These are phyloP conservation scores for Neofusicoccum sp. DNA, from an alignment of 2,329 filamentous ascomycete species.

Conservation along the genomic window DNA sequence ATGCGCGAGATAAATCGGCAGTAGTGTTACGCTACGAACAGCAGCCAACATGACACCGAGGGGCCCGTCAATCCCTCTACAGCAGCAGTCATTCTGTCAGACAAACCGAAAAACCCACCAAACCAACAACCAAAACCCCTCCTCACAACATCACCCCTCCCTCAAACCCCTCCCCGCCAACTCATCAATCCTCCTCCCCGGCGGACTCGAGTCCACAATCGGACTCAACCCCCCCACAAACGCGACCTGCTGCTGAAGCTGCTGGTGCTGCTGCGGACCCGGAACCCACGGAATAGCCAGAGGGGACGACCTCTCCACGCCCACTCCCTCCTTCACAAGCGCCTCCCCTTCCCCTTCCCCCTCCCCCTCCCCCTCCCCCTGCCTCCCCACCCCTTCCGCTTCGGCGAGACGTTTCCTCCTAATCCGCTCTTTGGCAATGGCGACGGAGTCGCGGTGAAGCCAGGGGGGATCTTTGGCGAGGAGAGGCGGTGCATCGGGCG, in stretches of 20 bases:
- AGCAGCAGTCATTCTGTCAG: not conserved
- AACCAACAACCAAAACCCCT: not conserved
- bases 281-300: constrained; percentile 1
- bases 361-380: not conserved
- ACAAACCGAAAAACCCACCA: not conserved
- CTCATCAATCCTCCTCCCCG: not conserved
- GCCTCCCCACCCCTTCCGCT: not conserved
- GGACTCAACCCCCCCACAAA: constrained; percentile 15
- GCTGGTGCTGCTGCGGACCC: too few species aligned
- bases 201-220: constrained; percentile 8
- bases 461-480: not conserved
- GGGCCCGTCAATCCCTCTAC: not conserved
- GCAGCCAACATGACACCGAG: too few species aligned
- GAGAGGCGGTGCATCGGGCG: not conserved
- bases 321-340: too few species aligned
- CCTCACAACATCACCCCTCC: not conserved
- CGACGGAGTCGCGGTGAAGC: constrained; percentile 14
- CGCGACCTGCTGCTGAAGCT: constrained; percentile 3
- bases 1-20: too few species aligned
- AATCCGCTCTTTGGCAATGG: constrained; percentile 9
- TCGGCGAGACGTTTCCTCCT: constrained; percentile 5
- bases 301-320: not conserved
- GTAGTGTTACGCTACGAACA: too few species aligned
- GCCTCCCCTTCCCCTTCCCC: too few species aligned
- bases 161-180: not conserved